Percentiles rank a stretch among this genome's conserved stretches.
Evolutionary conservation across 108 stramenopile species (phyloP).

Genomic region (Cyclotella kingstonii): DNA sequence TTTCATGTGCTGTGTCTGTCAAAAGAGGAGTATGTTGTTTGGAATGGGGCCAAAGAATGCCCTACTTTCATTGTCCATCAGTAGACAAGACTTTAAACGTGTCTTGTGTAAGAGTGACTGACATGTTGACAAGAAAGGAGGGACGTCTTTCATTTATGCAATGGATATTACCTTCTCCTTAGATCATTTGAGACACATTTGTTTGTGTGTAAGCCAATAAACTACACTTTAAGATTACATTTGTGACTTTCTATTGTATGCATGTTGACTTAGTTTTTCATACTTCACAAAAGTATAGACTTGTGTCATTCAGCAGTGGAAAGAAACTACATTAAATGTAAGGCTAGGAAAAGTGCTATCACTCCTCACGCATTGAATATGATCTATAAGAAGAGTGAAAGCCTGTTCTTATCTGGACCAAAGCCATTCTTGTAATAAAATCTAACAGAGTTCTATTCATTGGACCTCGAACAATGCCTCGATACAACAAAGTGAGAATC

Average conservation of each 20-base stretch:
- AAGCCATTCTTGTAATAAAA: too few relatives aligned
- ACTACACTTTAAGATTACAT: background rate
- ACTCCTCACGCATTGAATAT: too few relatives aligned
- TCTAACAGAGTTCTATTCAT: too few relatives aligned
- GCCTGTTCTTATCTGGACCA: too few relatives aligned
- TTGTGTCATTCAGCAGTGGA: too few relatives aligned
- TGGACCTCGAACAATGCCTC: too few relatives aligned
- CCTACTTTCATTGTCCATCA: constrained; percentile 1
- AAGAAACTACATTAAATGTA: too few relatives aligned
- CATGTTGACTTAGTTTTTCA: background rate
- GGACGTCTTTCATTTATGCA: constrained; percentile 24
- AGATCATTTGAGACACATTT: constrained; percentile 14
- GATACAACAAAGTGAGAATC: too few relatives aligned
- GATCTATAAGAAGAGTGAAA: too few relatives aligned
- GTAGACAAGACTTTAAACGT: background rate
- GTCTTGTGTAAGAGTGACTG: background rate
- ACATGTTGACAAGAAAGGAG: constrained; percentile 1
- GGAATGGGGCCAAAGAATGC: constrained; percentile 27
- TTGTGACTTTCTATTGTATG: background rate
- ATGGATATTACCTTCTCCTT: constrained; percentile 16
- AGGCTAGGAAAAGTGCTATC: too few relatives aligned
- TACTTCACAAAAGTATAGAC: too few relatives aligned
- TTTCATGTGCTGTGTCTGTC: background rate
- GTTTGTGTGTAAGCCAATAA: constrained; percentile 3
- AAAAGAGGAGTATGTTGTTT: constrained; percentile 18